Evolutionary conservation across 2,329 filamentous ascomycete species (phyloP), one percentile per base, ranked within the genome.

Genomic region (Phyllosticta citrichinensis): DNA sequence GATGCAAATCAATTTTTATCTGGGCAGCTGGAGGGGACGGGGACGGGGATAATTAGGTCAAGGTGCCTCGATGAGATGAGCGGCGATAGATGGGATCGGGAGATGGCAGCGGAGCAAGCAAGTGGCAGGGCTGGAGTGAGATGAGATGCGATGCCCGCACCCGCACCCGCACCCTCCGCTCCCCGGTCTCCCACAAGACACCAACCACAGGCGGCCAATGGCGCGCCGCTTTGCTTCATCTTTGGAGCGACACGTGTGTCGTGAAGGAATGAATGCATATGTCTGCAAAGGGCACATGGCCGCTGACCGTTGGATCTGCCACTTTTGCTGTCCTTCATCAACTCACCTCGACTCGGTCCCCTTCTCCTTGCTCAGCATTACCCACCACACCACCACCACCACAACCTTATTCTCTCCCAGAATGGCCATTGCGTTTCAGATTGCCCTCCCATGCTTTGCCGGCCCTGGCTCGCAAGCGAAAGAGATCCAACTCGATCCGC

Each of bases 31-130:
- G 60, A 62, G 60, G 56, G 62, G 62, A 63, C 22, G 54, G 5
- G 10, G 60, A 62, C 63, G 62, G 62, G 68, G 67, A 66, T 66
- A 65, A 67, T 65, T 61, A 65, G 63, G 22, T 22, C 22, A 22
- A 22, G 22, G 22, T 22, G 22, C 22, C 40, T 47, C 52, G 56
- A 58, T 58, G 57, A 55, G 52, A 56, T 54, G 54, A 51, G 61
- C 57, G 56, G 61, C 52, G 57, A 62, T 59, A 72, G 62, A 63
- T 70, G 68, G 68, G 71, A 73, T 73, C 72, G 72, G 33, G 72
- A 74, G 70, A 74, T 73, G 66, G 65, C 62, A 64, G 63, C 65
- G 33, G 33, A 40, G 8, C 33, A 35, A 35, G 12, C 25, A 30
- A 30, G 6, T 30, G 27, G 6, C 33, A 40, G 33, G 33, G 33